Evolutionary conservation across 2,329 filamentous ascomycete species (phyloP), one percentile per base, ranked within the genome.

Genomic region (Neofusicoccum umdonicola): DNA sequence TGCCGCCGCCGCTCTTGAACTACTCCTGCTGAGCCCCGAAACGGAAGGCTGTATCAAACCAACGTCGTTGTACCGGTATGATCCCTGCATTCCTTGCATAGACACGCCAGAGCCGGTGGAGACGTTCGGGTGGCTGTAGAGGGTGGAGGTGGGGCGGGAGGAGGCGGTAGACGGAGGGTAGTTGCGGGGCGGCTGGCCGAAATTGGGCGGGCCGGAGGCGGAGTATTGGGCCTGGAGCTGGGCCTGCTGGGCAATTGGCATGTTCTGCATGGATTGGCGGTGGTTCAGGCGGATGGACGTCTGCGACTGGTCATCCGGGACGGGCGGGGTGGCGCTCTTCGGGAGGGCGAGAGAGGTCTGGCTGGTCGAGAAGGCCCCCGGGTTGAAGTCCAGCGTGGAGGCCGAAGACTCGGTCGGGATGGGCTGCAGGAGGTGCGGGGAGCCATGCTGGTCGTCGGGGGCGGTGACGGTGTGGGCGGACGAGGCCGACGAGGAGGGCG

Each of bases 1-100:
- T 9, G 81, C 79, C 27, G 84, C 83, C 13, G 84, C 84, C 51
- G 85, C 84, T 69, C 88, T 84, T 15, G 90, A 89, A 70, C 90
- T 87, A 69, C 83, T 86, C 67, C 88, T 84, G 42, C 82, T 80
- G 45, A 86, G 80, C 45, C 69, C 88, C 80, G 72, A 85, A 82
- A 65, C 82, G 67, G 51, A 74, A 70, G 67, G 75, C 71, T 56
- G 64, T 5, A 70, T 64, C 66, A 76, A 73, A 52, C 73, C 70
- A 44, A 83, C 80, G 66, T 82, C 80, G 64, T 79, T 77, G 70
- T 83, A 83, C 66, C 81, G 70, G 70, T 83, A 81, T 31, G 79
- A 54, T 76, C 76, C 4, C 15, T 54, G 48, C 73, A 72, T 47
- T 76, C 76, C 4, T 22, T 54, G 48, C 73, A 72, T 47, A n/a